These are phyloP conservation scores for Wilhelminamyces savonicus DNA, from an alignment of 805 yeast genomes.

Conservation along the genomic window DNA sequence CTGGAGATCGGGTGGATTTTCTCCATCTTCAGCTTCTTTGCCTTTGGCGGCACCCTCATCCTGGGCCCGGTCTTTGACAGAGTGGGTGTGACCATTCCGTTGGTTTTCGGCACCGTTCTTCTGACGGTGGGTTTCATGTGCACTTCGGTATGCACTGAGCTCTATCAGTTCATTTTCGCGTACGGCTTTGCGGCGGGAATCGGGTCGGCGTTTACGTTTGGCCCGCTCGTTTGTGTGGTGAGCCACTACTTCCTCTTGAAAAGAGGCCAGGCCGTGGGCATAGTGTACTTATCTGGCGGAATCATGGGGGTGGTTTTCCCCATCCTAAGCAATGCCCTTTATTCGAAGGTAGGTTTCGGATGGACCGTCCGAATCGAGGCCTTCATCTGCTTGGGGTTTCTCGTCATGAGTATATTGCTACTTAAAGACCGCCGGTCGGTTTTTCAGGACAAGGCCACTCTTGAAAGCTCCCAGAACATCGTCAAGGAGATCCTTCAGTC, in stretches of 20 bases:
- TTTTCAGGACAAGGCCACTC: conserved; percentile 1
- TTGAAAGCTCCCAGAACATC: background rate
- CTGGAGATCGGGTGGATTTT: conserved; percentile 24
- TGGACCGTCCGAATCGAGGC: conserved; percentile 23
- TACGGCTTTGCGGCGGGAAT: conserved; percentile 19
- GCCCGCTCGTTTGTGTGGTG: conserved; percentile 15
- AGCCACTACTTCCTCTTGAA: conserved; percentile 21
- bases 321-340: conserved; percentile 17
- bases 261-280: conserved; percentile 22
- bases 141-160: conserved; percentile 11
- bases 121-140: conserved; percentile 15
- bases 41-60: conserved; percentile 17
- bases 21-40: conserved; percentile 18
- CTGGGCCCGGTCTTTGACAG: conserved; percentile 22
- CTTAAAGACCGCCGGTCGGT: conserved; percentile 14
- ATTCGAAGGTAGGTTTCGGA: conserved; percentile 22
- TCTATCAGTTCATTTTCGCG: conserved; percentile 20
- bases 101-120: conserved; percentile 12
- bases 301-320: conserved; percentile 25
- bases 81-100: conserved; percentile 16
- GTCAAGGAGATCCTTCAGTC: conserved; percentile 13
- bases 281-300: conserved; percentile 25
- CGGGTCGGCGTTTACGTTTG: conserved; percentile 19
- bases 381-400: conserved; percentile 13
- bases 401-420: conserved; percentile 9